phyloP scores from a whole-genome alignment of 164 flowering plant species.

The Hamamelis virginiana region DNA sequence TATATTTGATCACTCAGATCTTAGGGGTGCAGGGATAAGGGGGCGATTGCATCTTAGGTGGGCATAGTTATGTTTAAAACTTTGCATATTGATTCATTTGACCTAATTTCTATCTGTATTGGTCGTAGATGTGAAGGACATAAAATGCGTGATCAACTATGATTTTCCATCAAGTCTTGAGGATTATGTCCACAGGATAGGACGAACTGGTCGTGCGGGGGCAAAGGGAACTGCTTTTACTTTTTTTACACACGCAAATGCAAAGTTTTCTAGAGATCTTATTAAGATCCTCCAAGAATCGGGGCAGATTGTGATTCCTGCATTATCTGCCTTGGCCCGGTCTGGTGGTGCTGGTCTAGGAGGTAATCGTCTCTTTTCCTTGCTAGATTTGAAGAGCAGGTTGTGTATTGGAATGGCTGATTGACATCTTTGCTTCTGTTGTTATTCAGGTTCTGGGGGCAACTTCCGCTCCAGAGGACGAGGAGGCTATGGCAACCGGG shows the following conservation, averaged over 20 bases:
- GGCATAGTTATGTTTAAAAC: not conserved
- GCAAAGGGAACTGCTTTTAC: conserved; percentile 86
- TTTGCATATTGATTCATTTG: not conserved
- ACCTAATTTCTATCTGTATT: conserved; percentile 13
- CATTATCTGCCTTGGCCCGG: conserved; percentile 59
- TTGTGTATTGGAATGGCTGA: not conserved
- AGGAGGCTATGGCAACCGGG: conserved; percentile 53
- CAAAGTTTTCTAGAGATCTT: conserved; percentile 75
- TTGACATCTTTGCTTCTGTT: not conserved
- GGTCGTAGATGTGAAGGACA: conserved; percentile 96
- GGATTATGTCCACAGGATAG: conserved; percentile 98
- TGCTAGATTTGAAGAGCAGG: not conserved
- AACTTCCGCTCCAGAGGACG: conserved; percentile 72
- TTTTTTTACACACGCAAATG: conserved; percentile 82
- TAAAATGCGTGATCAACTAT: conserved; percentile 93
- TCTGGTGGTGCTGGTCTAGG: conserved; percentile 46
- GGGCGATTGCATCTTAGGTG: conserved; percentile 29
- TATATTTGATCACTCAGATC: conserved; percentile 49
- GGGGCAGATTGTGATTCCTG: conserved; percentile 70
- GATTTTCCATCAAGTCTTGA: conserved; percentile 93
- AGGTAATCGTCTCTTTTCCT: conserved; percentile 30
- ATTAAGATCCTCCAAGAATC: conserved; percentile 84
- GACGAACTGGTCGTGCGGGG: conserved; percentile 99
- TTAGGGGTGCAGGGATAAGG: conserved; percentile 90
- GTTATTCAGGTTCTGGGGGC: conserved; percentile 50